Conservation (phyloP, 495 filamentous ascomycete species). For the Trichoderma virens region DNA sequence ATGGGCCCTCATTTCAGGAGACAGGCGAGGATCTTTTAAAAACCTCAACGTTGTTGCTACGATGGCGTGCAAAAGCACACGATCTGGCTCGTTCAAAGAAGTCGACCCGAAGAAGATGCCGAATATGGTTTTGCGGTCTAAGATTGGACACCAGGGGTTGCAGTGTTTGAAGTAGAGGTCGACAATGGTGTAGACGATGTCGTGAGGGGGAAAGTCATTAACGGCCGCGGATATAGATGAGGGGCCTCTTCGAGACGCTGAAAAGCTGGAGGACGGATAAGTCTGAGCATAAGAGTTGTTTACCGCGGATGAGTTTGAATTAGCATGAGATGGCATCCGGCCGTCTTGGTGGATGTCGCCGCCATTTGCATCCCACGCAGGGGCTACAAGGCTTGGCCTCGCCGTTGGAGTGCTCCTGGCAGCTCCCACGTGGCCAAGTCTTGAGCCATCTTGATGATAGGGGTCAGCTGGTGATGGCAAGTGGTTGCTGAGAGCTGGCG, state of each 20-base stretch:
- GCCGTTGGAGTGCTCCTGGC: neutral
- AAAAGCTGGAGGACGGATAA: neutral
- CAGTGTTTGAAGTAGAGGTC: conserved; percentile 88
- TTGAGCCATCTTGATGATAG: conserved; percentile 43
- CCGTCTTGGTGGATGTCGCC: neutral
- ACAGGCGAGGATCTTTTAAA: conserved; percentile 64
- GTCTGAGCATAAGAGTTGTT: neutral
- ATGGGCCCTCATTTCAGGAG: conserved; percentile 56
- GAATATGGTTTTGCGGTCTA: conserved; percentile 72
- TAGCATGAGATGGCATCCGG: neutral
- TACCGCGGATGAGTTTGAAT: neutral
- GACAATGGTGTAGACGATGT: conserved; percentile 70
- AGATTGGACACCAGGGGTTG: conserved; percentile 84
- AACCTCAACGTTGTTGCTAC: conserved; percentile 81
- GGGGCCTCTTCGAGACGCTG: neutral
- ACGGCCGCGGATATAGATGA: conserved; percentile 36
- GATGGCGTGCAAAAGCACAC: conserved; percentile 77
- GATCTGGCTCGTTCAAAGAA: conserved; percentile 67
- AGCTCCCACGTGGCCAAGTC: conserved; percentile 25
- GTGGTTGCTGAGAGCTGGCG: neutral
- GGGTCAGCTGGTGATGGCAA: conserved; percentile 18
- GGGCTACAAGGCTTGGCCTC: neutral
- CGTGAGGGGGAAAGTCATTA: conserved; percentile 75
- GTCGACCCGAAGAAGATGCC: conserved; percentile 72
- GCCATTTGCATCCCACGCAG: neutral